Conservation (phyloP, 2,329 filamentous ascomycete species). For the Thermochaetoides dissita region DNA sequence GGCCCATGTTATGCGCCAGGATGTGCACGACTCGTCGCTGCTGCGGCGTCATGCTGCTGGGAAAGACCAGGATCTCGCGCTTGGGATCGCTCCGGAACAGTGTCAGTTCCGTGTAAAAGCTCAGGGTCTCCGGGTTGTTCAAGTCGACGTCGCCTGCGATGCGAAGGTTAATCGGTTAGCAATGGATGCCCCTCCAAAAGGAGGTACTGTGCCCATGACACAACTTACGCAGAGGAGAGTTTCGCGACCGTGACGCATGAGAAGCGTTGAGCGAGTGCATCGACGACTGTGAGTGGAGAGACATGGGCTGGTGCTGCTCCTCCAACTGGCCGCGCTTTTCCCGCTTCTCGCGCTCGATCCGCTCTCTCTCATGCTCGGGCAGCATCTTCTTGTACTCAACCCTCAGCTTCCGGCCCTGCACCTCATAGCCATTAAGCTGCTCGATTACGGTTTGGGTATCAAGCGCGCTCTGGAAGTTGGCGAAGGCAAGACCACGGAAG, state of each 20-base stretch:
- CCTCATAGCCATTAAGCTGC: constrained; percentile 85
- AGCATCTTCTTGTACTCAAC: constrained; percentile 99
- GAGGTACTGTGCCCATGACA: background rate
- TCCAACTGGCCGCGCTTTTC: constrained; percentile 91
- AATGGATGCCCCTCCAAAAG: no score
- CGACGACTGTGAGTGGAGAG: constrained; percentile 73
- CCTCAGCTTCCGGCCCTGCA: constrained; percentile 83
- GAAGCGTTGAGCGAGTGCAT: constrained; percentile 69
- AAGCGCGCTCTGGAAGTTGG: constrained; percentile 91
- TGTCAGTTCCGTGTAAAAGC: constrained; percentile 80
- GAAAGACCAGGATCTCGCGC: constrained; percentile 73
- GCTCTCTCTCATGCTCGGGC: constrained; percentile 80
- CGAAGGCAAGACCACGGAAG: constrained; percentile 89
- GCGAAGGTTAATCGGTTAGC: background rate
- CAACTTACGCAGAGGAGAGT: constrained; percentile 34
- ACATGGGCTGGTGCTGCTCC: constrained; percentile 75
- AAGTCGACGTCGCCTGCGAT: constrained; percentile 46
- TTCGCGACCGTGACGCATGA: constrained; percentile 22
- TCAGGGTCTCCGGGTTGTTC: constrained; percentile 76
- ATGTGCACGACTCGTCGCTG: constrained; percentile 88
- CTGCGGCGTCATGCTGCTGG: constrained; percentile 62
- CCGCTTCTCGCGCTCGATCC: constrained; percentile 92
- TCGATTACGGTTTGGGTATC: constrained; percentile 90
- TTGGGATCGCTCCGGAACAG: constrained; percentile 62
- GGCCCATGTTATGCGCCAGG: constrained; percentile 83